Conservation (phyloP, 2,329 filamentous ascomycete species). For the Esteya vermicola region DNA sequence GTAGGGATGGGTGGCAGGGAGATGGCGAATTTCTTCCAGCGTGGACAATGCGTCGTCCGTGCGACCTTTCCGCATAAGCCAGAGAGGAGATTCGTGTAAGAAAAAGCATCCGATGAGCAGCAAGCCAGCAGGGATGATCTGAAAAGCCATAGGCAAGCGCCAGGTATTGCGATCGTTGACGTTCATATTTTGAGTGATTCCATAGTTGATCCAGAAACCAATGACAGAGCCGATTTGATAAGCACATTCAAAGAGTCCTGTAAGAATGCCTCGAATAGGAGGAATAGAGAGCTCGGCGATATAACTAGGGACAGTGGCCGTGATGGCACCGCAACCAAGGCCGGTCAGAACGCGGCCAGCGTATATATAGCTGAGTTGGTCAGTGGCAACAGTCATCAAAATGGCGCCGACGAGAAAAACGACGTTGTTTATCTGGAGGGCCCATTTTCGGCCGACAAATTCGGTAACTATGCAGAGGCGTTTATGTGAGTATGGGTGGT, state of each 20-base stretch:
- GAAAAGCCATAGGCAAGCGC: conserved; percentile 34
- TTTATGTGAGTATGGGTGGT: too few species aligned
- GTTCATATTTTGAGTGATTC: conserved; percentile 23
- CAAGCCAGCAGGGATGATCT: conserved; percentile 26
- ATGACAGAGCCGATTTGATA: conserved; percentile 37
- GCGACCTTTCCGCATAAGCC: conserved; percentile 26
- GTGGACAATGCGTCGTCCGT: conserved; percentile 24
- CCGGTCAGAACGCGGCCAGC: conserved; percentile 42
- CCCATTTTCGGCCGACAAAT: background rate
- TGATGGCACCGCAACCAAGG: conserved; percentile 41
- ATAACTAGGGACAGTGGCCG: conserved; percentile 47
- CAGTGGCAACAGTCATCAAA: conserved; percentile 25
- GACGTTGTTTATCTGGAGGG: conserved; percentile 11
- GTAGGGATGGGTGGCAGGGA: conserved; percentile 1
- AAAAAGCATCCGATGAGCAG: conserved; percentile 30
- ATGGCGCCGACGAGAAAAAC: conserved; percentile 30
- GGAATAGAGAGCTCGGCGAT: conserved; percentile 48
- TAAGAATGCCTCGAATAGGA: conserved; percentile 41
- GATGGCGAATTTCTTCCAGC: conserved; percentile 24
- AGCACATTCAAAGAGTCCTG: conserved; percentile 36
- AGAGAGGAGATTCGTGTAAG: conserved; percentile 24
- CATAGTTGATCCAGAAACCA: conserved; percentile 37
- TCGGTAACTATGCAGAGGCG: background rate
- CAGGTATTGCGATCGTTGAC: conserved; percentile 19
- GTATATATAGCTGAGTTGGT: conserved; percentile 30